Evolutionary conservation across 805 yeast genomes (phyloP).

Genomic region (Lipomyces kockii): DNA sequence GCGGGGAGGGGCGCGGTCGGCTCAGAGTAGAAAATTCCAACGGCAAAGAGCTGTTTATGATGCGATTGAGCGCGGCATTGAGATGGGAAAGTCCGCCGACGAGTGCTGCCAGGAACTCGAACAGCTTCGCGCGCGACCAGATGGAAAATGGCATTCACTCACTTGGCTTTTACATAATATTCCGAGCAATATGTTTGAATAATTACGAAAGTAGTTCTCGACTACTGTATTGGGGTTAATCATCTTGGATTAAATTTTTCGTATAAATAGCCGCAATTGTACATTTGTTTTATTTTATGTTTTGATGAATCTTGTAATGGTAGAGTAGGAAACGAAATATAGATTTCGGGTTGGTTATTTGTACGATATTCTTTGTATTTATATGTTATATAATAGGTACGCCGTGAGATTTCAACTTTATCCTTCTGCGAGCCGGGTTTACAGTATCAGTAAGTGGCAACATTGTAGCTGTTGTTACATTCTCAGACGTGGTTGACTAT

Average conservation of each 20-base stretch:
- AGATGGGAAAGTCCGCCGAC: constrained; percentile 26
- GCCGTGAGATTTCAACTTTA: not conserved
- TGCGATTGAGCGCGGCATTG: constrained; percentile 30
- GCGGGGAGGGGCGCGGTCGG: constrained; percentile 36
- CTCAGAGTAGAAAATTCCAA: constrained; percentile 34
- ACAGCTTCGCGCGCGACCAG: constrained; percentile 23
- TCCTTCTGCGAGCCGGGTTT: not conserved
- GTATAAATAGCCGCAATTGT: not conserved
- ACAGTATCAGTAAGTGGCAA: not conserved
- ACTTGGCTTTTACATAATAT: constrained; percentile 33
- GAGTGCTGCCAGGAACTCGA: constrained; percentile 34
- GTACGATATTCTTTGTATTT: not conserved
- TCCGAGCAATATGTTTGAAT: constrained; percentile 26
- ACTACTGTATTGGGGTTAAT: not conserved
- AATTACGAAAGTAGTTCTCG: not conserved
- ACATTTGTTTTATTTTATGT: not conserved
- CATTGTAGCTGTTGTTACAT: not conserved
- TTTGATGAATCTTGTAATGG: not conserved
- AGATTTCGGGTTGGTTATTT: not conserved
- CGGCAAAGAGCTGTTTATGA: constrained; percentile 31
- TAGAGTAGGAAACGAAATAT: not conserved
- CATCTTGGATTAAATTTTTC: not conserved
- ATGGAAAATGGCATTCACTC: constrained; percentile 28
- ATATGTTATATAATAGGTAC: not conserved
- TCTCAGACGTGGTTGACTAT: not conserved